Evolutionary conservation across 306 rosid species (phyloP).

Genomic region (Heteromeles arbutifolia): DNA sequence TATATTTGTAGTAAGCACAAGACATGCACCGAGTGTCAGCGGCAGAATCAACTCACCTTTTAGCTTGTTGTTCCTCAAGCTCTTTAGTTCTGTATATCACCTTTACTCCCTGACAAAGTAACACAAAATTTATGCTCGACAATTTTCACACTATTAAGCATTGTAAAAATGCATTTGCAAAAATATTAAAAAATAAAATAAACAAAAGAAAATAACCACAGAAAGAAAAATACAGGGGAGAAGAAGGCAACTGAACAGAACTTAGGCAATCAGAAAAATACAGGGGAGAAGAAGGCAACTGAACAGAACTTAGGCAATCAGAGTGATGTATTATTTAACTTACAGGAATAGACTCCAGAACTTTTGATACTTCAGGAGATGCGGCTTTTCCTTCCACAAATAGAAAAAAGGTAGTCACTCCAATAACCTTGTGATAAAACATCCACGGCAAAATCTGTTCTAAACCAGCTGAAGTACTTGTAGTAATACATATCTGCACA

Average conservation of each 20-base stretch:
- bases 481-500: conserved; percentile 72
- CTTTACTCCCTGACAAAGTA: conserved; percentile 72
- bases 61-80: conserved; percentile 92
- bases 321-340: conserved; percentile 25
- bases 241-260: neutral
- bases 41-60: conserved; percentile 49
- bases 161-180: conserved; percentile 4
- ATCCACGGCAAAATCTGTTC: conserved; percentile 98
- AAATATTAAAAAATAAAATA: no score
- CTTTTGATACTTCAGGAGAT: conserved; percentile 63
- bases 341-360: conserved; percentile 83
- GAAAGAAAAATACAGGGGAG: conserved; percentile 1
- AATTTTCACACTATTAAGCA: neutral
- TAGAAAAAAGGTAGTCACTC: conserved; percentile 71
- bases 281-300: conserved; percentile 1
- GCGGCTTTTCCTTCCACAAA: conserved; percentile 98
- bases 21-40: neutral
- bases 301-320: neutral
- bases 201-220: neutral
- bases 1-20: neutral
- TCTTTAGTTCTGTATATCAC: conserved; percentile 83
- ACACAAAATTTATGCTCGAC: conserved; percentile 5
- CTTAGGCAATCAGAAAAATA: neutral
- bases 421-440: conserved; percentile 93
- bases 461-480: conserved; percentile 86